phyloP scores from a whole-genome alignment of 306 rosid genomes.

The Heteromeles arbutifolia region DNA sequence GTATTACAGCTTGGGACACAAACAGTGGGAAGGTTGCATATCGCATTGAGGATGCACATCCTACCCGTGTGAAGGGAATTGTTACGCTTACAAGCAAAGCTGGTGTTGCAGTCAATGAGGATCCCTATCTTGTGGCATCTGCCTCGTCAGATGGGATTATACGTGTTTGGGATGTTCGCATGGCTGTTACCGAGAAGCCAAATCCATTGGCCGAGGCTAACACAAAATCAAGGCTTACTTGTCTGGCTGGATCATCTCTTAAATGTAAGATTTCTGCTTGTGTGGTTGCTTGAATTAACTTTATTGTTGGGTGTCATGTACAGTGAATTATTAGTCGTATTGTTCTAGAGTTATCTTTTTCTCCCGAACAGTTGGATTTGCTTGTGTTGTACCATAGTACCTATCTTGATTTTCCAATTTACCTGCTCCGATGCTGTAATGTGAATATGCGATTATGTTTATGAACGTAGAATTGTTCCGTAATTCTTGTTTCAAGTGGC shows the following conservation, averaged over 20 bases:
- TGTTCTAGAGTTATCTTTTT: neutral
- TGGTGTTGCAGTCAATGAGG: constrained; percentile 42
- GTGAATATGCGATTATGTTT: neutral
- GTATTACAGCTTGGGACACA: constrained; percentile 75
- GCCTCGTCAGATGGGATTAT: constrained; percentile 86
- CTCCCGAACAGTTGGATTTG: neutral
- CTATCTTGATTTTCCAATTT: neutral
- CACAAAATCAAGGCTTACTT: constrained; percentile 76
- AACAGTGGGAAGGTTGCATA: constrained; percentile 72
- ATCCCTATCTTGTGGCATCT: constrained; percentile 69
- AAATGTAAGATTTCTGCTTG: constrained; percentile 45
- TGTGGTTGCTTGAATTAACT: neutral
- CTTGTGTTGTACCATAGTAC: neutral
- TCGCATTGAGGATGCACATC: constrained; percentile 67
- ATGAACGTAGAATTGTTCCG: neutral
- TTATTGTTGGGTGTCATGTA: neutral
- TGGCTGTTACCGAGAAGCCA: constrained; percentile 56
- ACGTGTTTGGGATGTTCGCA: constrained; percentile 91
- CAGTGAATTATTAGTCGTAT: neutral
- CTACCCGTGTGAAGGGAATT: constrained; percentile 76
- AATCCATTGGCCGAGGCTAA: constrained; percentile 71
- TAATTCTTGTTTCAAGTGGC: neutral
- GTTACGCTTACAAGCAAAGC: constrained; percentile 44
- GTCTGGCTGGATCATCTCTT: constrained; percentile 79
- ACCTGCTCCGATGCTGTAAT: neutral